Evolutionary conservation across 225 moss, liverwort and hornwort genomes (phyloP).

Genomic region (Rhytidiadelphus loreus): DNA sequence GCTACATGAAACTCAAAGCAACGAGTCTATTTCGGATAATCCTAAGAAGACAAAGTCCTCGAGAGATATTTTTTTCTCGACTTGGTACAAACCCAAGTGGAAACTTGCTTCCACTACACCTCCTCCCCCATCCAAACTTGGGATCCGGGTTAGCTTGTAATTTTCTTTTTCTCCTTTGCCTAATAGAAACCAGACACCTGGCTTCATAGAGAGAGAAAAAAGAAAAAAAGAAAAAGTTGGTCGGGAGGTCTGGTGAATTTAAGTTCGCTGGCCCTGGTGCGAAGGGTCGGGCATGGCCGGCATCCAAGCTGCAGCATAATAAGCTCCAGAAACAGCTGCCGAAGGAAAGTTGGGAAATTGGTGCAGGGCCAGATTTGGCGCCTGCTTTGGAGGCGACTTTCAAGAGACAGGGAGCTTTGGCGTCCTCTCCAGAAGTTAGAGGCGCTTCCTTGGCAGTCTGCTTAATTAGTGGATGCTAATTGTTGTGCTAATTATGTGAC

Average conservation of each 20-base stretch:
- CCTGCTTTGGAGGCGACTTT: not conserved
- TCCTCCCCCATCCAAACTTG: not conserved
- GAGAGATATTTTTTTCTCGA: no score
- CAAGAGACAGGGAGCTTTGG: no score
- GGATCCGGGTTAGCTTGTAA: accelerated
- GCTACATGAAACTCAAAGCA: accelerated
- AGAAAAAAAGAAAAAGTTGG: no score
- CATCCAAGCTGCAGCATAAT: not conserved
- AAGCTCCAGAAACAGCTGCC: not conserved
- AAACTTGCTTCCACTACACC: not conserved
- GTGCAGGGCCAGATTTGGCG: not conserved
- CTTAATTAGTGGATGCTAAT: not conserved
- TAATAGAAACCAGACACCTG: accelerated
- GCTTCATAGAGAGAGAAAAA: no score
- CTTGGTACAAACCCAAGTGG: not conserved
- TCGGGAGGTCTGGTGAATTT: not conserved
- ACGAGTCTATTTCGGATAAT: accelerated
- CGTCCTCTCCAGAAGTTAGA: not conserved
- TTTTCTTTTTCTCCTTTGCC: no score
- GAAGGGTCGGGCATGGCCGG: not conserved
- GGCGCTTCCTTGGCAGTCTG: not conserved
- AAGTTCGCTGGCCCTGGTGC: no score
- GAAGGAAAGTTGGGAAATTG: not conserved
- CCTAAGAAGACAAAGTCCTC: accelerated
- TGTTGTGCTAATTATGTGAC: not conserved